A percentile compares a stretch with the other conserved stretches of the same genome.
Conservation (phyloP, 768 basidiomycete genomes). For the Coprinellus aureogranulatus region DNA sequence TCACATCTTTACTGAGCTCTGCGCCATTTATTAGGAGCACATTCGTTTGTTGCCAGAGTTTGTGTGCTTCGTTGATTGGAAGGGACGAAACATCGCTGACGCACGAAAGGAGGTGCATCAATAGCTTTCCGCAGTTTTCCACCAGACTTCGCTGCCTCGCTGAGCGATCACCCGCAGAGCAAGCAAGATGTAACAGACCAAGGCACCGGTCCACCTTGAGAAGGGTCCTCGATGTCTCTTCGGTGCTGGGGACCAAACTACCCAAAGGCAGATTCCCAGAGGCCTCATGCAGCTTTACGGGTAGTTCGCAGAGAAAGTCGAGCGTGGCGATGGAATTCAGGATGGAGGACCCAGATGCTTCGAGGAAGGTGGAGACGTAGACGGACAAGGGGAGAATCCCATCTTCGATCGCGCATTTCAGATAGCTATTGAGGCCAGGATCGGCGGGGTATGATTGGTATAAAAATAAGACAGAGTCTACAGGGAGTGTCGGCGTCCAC, state of each 20-base stretch:
- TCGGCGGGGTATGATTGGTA: constrained; percentile 72
- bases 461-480: constrained; percentile 69
- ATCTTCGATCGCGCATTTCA: constrained; percentile 56
- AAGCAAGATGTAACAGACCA: constrained; percentile 53
- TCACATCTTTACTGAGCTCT: constrained; percentile 44
- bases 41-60: constrained; percentile 47
- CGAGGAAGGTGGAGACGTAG: constrained; percentile 66
- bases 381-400: constrained; percentile 55
- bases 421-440: constrained; percentile 62
- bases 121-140: constrained; percentile 60
- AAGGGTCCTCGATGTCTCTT: constrained; percentile 41
- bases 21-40: constrained; percentile 35
- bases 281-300: constrained; percentile 61
- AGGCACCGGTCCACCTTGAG: constrained; percentile 61
- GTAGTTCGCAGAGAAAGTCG: constrained; percentile 65
- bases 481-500: background rate
- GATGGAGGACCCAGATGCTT: constrained; percentile 62
- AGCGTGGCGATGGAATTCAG: constrained; percentile 65
- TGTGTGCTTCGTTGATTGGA: constrained; percentile 57
- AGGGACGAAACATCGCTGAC: constrained; percentile 62
- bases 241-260: constrained; percentile 56
- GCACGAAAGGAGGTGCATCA: constrained; percentile 59
- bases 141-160: constrained; percentile 62
- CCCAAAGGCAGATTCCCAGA: constrained; percentile 52
- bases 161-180: constrained; percentile 49